These are phyloP conservation scores for Chloris gayana DNA, from an alignment of 176 grass and related monocot species.

Conservation along the genomic window DNA sequence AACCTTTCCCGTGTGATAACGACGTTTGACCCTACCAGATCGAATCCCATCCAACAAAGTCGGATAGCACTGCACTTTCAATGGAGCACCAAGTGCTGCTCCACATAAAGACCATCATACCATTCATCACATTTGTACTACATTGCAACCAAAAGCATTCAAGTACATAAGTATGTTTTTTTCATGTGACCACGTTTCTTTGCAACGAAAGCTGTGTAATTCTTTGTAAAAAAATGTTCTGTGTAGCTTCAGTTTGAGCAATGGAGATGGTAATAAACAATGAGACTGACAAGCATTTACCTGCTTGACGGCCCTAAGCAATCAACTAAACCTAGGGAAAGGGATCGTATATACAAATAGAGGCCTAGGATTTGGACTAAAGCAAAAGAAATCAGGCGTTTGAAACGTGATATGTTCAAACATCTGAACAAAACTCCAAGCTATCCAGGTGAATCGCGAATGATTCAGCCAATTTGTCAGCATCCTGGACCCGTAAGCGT, in stretches of 20 bases:
- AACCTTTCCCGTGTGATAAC: constrained; percentile 1
- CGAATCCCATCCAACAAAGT: constrained; percentile 43
- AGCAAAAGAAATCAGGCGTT: constrained; percentile 44
- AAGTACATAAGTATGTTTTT: neutral
- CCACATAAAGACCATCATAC: constrained; percentile 24
- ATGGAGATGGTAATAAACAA: constrained; percentile 4
- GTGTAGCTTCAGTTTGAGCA: constrained; percentile 14
- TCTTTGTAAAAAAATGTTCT: neutral
- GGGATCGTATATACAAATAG: constrained; percentile 36
- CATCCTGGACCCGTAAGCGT: constrained; percentile 72
- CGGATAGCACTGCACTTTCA: constrained; percentile 1
- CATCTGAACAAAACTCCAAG: constrained; percentile 58
- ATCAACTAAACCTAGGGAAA: constrained; percentile 40
- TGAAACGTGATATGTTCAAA: constrained; percentile 55
- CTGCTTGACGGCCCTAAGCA: neutral
- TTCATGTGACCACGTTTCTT: neutral
- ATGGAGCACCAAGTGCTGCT: neutral
- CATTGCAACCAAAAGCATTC: neutral
- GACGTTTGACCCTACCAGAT: constrained; percentile 41
- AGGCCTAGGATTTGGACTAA: neutral
- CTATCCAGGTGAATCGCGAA: constrained; percentile 74
- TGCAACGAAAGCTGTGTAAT: neutral
- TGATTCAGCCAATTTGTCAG: constrained; percentile 55
- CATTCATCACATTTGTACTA: neutral
- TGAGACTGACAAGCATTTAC: neutral